These are phyloP conservation scores for Moesziomyces aphidis DNA, from an alignment of 1,284 basidiomycete species.

Conservation along the genomic window DNA sequence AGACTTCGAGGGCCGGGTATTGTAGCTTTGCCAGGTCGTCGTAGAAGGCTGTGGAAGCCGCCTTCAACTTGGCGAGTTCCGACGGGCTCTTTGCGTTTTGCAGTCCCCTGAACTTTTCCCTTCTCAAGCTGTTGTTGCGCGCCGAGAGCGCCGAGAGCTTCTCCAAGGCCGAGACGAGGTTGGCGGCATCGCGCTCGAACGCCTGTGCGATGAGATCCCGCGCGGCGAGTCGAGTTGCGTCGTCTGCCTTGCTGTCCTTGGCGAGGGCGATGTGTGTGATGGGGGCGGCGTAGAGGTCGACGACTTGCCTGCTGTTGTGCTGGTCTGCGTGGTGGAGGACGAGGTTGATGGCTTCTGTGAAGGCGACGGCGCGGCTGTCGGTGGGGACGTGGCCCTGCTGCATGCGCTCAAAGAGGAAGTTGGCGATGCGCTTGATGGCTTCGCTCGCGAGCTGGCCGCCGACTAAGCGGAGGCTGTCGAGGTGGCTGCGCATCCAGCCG, in stretches of 20 bases:
- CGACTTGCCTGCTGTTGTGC: constrained; percentile 40
- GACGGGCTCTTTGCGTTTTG: constrained; percentile 2
- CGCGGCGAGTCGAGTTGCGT: constrained; percentile 29
- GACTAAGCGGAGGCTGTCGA: constrained; percentile 39
- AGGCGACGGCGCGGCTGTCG: constrained; percentile 35
- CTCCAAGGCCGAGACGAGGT: constrained; percentile 21
- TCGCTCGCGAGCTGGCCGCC: constrained; percentile 45
- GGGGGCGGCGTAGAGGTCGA: constrained; percentile 55
- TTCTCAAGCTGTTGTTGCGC: constrained; percentile 28
- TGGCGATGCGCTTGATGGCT: constrained; percentile 55
- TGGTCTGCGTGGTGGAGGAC: constrained; percentile 42
- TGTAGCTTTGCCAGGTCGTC: constrained; percentile 15
- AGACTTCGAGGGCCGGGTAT: constrained; percentile 36
- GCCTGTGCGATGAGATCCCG: constrained; percentile 40
- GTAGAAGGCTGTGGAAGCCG: constrained; percentile 26
- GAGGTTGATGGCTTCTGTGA: constrained; percentile 42
- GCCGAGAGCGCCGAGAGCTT: constrained; percentile 32
- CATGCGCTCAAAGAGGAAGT: constrained; percentile 61
- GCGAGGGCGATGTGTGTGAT: constrained; percentile 47
- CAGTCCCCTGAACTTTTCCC: background rate
- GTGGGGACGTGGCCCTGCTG: constrained; percentile 53
- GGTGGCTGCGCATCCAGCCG: constrained; percentile 43
- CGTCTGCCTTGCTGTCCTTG: constrained; percentile 19
- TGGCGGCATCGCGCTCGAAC: constrained; percentile 42
- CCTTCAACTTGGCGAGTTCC: constrained; percentile 7